A percentile compares a stretch with the other conserved stretches of the same genome.
These are phyloP conservation scores for Sarocladiaceae sp. DNA, from an alignment of 2,329 filamentous ascomycete species.

Conservation along the genomic window DNA sequence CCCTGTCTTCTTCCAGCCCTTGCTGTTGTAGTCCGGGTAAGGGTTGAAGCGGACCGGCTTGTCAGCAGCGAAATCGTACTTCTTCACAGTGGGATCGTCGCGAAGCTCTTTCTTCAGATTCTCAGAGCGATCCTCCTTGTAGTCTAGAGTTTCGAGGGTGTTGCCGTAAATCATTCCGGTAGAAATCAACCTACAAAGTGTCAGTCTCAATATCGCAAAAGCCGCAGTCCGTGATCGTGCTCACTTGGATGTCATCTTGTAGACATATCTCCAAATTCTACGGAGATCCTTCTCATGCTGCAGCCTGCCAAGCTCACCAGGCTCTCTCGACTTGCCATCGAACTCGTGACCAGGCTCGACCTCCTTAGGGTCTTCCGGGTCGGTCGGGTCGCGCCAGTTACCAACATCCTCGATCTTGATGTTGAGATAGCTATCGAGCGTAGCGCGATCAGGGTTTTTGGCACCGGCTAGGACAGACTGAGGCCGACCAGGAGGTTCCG, in stretches of 20 bases:
- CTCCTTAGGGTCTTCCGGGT: slow-evolving; percentile 27
- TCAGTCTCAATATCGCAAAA: slow-evolving; percentile 7
- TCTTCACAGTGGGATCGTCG: slow-evolving; percentile 24
- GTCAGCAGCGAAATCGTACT: slow-evolving; percentile 34
- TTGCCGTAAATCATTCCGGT: slow-evolving; percentile 52
- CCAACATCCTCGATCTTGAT: slow-evolving; percentile 28
- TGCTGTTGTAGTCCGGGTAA: slow-evolving; percentile 63
- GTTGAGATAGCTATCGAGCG: slow-evolving; percentile 13
- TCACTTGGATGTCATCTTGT: slow-evolving; percentile 34
- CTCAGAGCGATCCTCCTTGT: slow-evolving; percentile 30
- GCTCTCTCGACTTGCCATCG: slow-evolving; percentile 26
- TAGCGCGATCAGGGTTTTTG: slow-evolving; percentile 5
- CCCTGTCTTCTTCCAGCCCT: slow-evolving; percentile 49
- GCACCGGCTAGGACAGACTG: slow-evolving; percentile 6
- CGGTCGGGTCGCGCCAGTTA: slow-evolving; percentile 29
- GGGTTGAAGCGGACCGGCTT: slow-evolving; percentile 58
- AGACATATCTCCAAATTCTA: slow-evolving; percentile 33
- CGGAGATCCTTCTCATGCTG: slow-evolving; percentile 38
- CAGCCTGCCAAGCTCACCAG: slow-evolving; percentile 25
- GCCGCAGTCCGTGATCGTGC: slow-evolving; percentile 19
- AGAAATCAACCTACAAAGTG: slow-evolving; percentile 30
- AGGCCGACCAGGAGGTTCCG: not conserved
- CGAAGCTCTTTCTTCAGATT: slow-evolving; percentile 23
- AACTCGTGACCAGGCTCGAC: slow-evolving; percentile 29
- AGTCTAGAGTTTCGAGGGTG: slow-evolving; percentile 41